phyloP scores from a whole-genome alignment of 495 filamentous ascomycete species.

The Xylaria curta region DNA sequence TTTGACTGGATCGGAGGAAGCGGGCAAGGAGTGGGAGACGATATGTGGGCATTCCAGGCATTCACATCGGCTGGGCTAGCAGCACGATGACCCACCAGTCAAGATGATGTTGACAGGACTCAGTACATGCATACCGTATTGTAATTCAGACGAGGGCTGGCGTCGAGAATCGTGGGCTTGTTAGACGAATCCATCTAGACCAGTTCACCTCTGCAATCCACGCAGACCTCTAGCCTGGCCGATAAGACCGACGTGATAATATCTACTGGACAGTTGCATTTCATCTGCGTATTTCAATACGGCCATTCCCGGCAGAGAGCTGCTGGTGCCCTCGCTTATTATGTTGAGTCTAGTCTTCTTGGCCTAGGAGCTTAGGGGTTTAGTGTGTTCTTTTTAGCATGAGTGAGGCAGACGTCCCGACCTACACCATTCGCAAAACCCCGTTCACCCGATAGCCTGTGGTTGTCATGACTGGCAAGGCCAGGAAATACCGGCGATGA shows the following conservation, averaged over 20 bases:
- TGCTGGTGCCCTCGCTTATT: constrained; percentile 7
- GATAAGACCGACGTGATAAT: constrained; percentile 2
- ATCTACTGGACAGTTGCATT: not conserved
- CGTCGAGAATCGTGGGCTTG: not conserved
- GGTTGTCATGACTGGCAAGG: not conserved
- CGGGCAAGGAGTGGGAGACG: constrained; percentile 29
- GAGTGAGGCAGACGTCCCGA: not conserved
- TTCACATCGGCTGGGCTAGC: constrained; percentile 20
- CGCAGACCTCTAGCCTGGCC: not conserved
- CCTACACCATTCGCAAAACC: not conserved
- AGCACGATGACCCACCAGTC: constrained; percentile 24
- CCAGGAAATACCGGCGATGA: constrained; percentile 1
- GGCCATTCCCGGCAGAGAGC: not conserved
- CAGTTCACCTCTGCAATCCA: not conserved
- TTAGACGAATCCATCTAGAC: not conserved
- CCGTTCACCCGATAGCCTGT: not conserved
- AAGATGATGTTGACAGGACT: constrained; percentile 14
- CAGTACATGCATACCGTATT: constrained; percentile 16
- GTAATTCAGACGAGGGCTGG: not conserved
- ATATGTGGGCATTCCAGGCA: constrained; percentile 33
- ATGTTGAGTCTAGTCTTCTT: constrained; percentile 5
- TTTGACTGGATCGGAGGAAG: constrained; percentile 28
- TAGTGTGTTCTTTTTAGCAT: not conserved
- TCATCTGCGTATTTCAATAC: constrained; percentile 1
- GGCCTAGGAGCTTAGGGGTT: constrained; percentile 1